These are phyloP conservation scores for Ustilago hordei DNA, from an alignment of 1,284 basidiomycete species.

Conservation along the genomic window DNA sequence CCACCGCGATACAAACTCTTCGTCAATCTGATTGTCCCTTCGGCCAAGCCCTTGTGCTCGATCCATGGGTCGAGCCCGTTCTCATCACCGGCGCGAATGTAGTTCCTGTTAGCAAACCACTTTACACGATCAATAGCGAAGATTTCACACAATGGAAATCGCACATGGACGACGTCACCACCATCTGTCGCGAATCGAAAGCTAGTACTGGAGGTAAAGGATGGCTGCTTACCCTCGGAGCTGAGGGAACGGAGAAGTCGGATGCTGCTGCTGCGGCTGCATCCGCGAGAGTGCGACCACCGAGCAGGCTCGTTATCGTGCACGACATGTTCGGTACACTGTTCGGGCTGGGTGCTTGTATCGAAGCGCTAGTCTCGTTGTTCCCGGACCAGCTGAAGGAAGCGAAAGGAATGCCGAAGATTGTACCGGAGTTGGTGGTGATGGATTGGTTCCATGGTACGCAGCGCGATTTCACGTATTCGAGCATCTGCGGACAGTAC, in stretches of 20 bases:
- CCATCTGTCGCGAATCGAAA: conserved; percentile 39
- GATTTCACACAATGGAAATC: conserved; percentile 58
- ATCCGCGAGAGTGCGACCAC: conserved; percentile 13
- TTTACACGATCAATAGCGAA: conserved; percentile 64
- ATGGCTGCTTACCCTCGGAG: conserved; percentile 54
- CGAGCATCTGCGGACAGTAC: conserved; percentile 54
- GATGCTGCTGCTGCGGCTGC: conserved; percentile 10
- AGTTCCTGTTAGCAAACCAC: conserved; percentile 43
- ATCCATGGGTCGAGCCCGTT: conserved; percentile 58
- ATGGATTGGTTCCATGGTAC: conserved; percentile 65
- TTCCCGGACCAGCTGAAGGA: conserved; percentile 48
- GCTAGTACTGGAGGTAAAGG: conserved; percentile 35
- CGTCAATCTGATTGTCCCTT: conserved; percentile 42
- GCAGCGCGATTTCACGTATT: conserved; percentile 59
- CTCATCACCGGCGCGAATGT: conserved; percentile 30
- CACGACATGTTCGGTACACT: conserved; percentile 66
- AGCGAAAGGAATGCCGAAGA: conserved; percentile 32
- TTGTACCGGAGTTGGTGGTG: conserved; percentile 56
- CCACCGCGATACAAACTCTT: conserved; percentile 47
- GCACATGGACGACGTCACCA: conserved; percentile 53
- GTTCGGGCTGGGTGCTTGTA: conserved; percentile 51
- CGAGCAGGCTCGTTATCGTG: conserved; percentile 49
- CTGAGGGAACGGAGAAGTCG: conserved; percentile 43
- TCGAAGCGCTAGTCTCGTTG: conserved; percentile 41
- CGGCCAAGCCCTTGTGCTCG: conserved; percentile 47